phyloP scores from a whole-genome alignment of 192 early-diverging fungal species.

The Coemansia sp. region DNA sequence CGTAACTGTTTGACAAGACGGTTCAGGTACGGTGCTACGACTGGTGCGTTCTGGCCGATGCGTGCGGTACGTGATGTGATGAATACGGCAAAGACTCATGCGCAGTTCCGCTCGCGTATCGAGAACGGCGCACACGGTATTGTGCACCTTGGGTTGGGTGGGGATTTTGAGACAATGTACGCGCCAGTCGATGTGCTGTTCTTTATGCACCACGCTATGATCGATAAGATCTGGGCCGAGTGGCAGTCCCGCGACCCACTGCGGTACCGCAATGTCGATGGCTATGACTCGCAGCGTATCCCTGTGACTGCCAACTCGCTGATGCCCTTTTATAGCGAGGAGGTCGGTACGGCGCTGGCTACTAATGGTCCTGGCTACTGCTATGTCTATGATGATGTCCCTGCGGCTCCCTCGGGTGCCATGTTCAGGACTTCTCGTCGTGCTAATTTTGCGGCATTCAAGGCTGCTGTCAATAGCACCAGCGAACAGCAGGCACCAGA shows the following conservation, averaged over 20 bases:
- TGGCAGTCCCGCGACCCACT: slow-evolving; percentile 59
- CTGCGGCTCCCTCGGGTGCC: slow-evolving; percentile 26
- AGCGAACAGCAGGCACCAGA: neutral
- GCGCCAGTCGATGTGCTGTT: slow-evolving; percentile 63
- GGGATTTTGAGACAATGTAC: slow-evolving; percentile 61
- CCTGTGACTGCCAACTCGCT: slow-evolving; percentile 33
- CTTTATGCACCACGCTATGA: slow-evolving; percentile 71
- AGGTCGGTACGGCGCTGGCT: slow-evolving; percentile 34
- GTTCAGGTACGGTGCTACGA: slow-evolving; percentile 44
- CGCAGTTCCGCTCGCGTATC: slow-evolving; percentile 58
- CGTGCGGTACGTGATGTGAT: slow-evolving; percentile 53
- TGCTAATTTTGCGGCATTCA: neutral
- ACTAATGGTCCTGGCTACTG: slow-evolving; percentile 53
- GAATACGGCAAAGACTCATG: slow-evolving; percentile 36
- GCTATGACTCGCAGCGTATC: slow-evolving; percentile 35
- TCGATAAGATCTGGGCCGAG: slow-evolving; percentile 65
- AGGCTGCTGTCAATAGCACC: slow-evolving; percentile 16
- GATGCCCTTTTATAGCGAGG: slow-evolving; percentile 55
- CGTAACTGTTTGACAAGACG: slow-evolving; percentile 54
- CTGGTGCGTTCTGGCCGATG: slow-evolving; percentile 55
- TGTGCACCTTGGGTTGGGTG: slow-evolving; percentile 57
- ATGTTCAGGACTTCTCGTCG: slow-evolving; percentile 18
- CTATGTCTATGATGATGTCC: slow-evolving; percentile 57
- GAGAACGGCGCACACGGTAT: slow-evolving; percentile 60
- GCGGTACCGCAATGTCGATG: slow-evolving; percentile 39